Percentiles rank a stretch among this genome's conserved stretches.
Conservation (phyloP, 2,329 filamentous ascomycete species). For the Pezicula radicicola region DNA sequence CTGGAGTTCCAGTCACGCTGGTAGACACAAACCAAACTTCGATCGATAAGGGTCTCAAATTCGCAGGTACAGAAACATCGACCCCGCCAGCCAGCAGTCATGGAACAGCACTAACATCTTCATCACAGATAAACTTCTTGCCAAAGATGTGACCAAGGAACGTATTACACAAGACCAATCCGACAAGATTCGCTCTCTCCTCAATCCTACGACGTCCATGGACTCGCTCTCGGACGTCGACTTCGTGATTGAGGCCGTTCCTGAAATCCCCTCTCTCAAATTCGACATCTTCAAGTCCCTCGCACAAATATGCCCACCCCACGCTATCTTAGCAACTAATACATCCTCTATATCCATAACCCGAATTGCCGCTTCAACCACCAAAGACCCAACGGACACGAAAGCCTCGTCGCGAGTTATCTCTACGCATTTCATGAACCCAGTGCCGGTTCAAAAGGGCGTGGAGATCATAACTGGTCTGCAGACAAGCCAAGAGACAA, state of each 20-base stretch:
- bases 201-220: constrained; percentile 70
- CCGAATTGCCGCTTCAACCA: constrained; percentile 85
- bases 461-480: constrained; percentile 96
- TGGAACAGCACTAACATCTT: background rate
- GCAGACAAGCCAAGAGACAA: constrained; percentile 80
- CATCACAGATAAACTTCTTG: constrained; percentile 76
- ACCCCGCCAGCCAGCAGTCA: background rate
- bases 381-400: constrained; percentile 73
- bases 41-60: constrained; percentile 83
- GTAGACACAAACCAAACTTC: constrained; percentile 83
- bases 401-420: constrained; percentile 84
- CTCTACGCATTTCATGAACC: constrained; percentile 99
- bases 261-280: constrained; percentile 87
- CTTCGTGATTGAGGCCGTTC: constrained; percentile 97
- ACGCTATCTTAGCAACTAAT: constrained; percentile 93
- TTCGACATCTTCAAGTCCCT: constrained; percentile 81
- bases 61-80: constrained; percentile 62
- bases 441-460: constrained; percentile 92
- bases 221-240: constrained; percentile 80
- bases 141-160: constrained; percentile 88
- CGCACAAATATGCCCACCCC: constrained; percentile 75
- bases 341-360: constrained; percentile 99
- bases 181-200: constrained; percentile 64
- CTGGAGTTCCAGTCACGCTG: constrained; percentile 78
- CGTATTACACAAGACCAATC: constrained; percentile 81